Conservation (phyloP, 148 eudicot genomes). For the Rhododendron simsii region DNA sequence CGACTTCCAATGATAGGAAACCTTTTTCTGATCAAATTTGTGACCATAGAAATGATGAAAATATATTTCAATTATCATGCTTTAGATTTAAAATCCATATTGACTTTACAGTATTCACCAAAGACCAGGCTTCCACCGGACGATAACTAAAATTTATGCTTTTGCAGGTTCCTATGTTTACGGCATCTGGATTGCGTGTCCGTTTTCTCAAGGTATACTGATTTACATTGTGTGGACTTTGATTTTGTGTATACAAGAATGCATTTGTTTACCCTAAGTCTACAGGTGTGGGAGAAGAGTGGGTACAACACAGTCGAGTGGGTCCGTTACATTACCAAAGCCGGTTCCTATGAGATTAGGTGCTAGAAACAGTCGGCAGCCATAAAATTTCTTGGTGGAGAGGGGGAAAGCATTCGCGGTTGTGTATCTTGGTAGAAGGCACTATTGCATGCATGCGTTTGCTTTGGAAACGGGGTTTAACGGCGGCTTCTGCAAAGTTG, state of each 20-base stretch:
- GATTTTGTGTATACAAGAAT: background rate
- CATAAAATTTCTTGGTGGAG: background rate
- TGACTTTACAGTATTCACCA: background rate
- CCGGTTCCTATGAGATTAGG: conserved; percentile 84
- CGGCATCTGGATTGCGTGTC: conserved; percentile 96
- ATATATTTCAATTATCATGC: background rate
- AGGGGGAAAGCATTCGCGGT: background rate
- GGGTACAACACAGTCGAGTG: conserved; percentile 97
- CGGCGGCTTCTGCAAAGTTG: background rate
- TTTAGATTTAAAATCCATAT: background rate
- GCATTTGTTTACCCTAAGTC: background rate
- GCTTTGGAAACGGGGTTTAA: background rate
- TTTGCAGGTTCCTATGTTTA: conserved; percentile 96
- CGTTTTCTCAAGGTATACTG: conserved; percentile 82
- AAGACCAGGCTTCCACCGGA: background rate
- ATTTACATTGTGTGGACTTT: background rate
- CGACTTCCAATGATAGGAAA: background rate
- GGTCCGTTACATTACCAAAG: conserved; percentile 97
- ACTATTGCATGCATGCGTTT: background rate
- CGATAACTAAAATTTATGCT: background rate
- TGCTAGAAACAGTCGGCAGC: conserved; percentile 12
- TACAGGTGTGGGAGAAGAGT: conserved; percentile 94
- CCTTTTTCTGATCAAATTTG: background rate
- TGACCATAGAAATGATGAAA: background rate
- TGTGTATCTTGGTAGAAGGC: background rate